Conservation (phyloP, 257 asterid species). For the Cynanchum wilfordii region DNA sequence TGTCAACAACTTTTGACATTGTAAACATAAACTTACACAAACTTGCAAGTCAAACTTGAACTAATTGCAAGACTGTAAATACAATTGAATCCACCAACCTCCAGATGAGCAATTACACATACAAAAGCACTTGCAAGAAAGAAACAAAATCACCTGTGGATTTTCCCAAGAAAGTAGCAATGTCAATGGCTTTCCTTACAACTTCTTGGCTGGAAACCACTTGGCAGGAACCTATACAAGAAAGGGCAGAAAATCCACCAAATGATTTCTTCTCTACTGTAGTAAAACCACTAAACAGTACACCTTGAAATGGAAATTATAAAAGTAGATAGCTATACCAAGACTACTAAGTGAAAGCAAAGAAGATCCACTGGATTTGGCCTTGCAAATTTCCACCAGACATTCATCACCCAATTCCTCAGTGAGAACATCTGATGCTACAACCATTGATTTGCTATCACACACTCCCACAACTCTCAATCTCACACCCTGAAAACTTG, state of each 20-base stretch:
- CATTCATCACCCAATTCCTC: constrained; percentile 61
- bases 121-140: not conserved
- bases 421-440: constrained; percentile 42
- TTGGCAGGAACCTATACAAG: constrained; percentile 44
- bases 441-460: constrained; percentile 69
- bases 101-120: not conserved
- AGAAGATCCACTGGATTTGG: constrained; percentile 62
- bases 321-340: constrained; percentile 32
- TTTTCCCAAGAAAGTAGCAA: constrained; percentile 46
- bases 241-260: not conserved
- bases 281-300: not conserved
- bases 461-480: constrained; percentile 79
- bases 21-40: not conserved
- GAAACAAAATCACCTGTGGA: constrained; percentile 51
- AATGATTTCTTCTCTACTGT: not conserved
- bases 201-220: constrained; percentile 49
- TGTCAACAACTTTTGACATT: not conserved
- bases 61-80: not conserved
- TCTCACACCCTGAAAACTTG: constrained; percentile 52
- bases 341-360: constrained; percentile 38
- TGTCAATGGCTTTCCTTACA: constrained; percentile 38
- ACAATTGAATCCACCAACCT: not conserved
- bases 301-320: not conserved
- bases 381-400: constrained; percentile 48
- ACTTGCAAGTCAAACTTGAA: not conserved